phyloP scores from a whole-genome alignment of 108 stramenopile species.

The Craspedostauros australis region DNA sequence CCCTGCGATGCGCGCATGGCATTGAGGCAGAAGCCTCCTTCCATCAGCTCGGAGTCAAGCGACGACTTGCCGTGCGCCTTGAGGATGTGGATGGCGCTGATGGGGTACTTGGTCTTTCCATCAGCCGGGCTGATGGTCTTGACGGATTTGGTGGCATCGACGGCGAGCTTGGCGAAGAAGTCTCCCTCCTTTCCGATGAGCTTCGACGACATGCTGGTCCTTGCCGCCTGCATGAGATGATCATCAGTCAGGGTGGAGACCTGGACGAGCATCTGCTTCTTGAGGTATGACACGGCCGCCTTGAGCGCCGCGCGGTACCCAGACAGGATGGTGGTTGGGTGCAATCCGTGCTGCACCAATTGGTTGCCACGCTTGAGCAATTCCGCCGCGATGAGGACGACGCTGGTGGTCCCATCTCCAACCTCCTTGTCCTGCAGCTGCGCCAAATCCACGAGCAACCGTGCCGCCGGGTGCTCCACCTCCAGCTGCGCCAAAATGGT shows the following conservation, averaged over 20 bases:
- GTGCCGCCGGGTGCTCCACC: constrained; percentile 99
- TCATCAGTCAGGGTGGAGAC: constrained; percentile 73
- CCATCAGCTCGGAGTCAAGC: constrained; percentile 87
- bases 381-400: constrained; percentile 97
- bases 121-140: constrained; percentile 1
- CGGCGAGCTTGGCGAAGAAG: constrained; percentile 94
- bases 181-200: constrained; percentile 93
- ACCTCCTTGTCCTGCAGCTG: constrained; percentile 98
- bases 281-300: constrained; percentile 94
- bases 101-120: constrained; percentile 77
- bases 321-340: constrained; percentile 96
- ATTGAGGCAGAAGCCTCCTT: constrained; percentile 94
- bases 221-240: constrained; percentile 93
- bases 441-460: constrained; percentile 97
- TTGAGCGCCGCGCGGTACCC: constrained; percentile 96
- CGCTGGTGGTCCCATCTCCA: constrained; percentile 98
- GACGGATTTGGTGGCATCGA: constrained; percentile 93
- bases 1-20: constrained; percentile 92
- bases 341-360: constrained; percentile 90
- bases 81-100: constrained; percentile 96
- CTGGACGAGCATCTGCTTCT: constrained; percentile 86
- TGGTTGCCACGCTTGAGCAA: constrained; percentile 93
- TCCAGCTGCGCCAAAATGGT: constrained; percentile 97
- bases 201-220: constrained; percentile 95
- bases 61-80: constrained; percentile 98